Evolutionary conservation across 2,329 filamentous ascomycete species (phyloP).

Genomic region (Apiospora sp.): DNA sequence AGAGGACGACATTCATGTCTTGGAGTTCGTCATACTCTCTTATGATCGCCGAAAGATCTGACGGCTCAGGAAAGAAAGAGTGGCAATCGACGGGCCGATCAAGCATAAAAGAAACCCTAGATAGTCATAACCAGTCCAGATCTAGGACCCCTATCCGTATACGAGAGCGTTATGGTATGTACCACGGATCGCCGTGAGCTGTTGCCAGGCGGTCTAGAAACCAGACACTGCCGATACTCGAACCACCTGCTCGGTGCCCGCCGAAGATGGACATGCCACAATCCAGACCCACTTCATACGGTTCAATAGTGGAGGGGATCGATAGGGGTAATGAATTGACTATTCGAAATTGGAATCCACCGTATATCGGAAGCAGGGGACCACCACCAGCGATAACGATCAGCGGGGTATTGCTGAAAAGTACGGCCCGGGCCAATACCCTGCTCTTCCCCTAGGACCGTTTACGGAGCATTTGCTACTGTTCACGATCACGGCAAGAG

Average conservation of each 20-base stretch:
- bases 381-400: neutral
- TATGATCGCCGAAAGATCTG: neutral
- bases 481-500: too few species aligned
- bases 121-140: neutral
- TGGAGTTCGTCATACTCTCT: neutral
- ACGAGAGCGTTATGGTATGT: neutral
- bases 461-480: neutral
- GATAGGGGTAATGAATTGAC: neutral
- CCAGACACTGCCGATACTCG: neutral
- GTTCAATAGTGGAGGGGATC: neutral
- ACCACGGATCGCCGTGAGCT: neutral
- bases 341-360: neutral
- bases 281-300: neutral
- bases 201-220: neutral
- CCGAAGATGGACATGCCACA: neutral
- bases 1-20: neutral
- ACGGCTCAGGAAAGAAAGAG: neutral
- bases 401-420: neutral
- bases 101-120: neutral
- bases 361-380: neutral
- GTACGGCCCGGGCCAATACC: too few species aligned
- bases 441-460: too few species aligned
- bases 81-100: neutral
- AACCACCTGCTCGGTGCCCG: neutral
- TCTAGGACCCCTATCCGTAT: neutral